phyloP scores from a whole-genome alignment of 2,329 filamentous ascomycete species.

The Malbranchea zuffiana region DNA sequence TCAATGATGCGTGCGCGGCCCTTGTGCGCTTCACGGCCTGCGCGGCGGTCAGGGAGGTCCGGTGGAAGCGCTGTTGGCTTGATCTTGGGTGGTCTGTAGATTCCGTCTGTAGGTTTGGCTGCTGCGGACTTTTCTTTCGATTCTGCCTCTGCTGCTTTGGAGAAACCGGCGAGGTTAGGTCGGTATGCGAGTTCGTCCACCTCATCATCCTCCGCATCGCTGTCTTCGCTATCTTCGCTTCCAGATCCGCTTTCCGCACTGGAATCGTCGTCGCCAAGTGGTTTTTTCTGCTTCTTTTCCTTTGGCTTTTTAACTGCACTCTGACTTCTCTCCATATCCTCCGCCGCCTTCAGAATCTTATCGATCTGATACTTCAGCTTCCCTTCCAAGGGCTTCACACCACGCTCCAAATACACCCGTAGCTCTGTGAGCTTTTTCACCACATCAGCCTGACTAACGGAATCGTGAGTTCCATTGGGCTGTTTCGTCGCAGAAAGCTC shows the following conservation, averaged over 20 bases:
- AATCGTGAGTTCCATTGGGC: constrained; percentile 22
- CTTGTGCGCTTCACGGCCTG: constrained; percentile 51
- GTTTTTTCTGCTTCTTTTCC: constrained; percentile 26
- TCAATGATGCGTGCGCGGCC: constrained; percentile 76
- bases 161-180: constrained; percentile 45
- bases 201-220: constrained; percentile 22
- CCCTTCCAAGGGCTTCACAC: constrained; percentile 78
- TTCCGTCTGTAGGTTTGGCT: constrained; percentile 45
- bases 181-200: constrained; percentile 53
- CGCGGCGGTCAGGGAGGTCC: constrained; percentile 43
- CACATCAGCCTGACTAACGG: constrained; percentile 41
- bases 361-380: constrained; percentile 93
- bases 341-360: constrained; percentile 78
- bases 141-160: constrained; percentile 29
- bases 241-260: constrained; percentile 28
- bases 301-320: constrained; percentile 21
- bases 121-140: constrained; percentile 17
- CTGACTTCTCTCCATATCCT: constrained; percentile 36
- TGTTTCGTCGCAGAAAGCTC: constrained; percentile 32
- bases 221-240: constrained; percentile 18
- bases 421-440: constrained; percentile 83
- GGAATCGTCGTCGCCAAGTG: constrained; percentile 21
- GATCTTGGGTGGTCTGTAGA: constrained; percentile 83
- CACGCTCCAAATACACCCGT: constrained; percentile 85
- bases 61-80: constrained; percentile 72